These are phyloP conservation scores for Phylloboletellus chloephorus DNA, from an alignment of 1,284 basidiomycete species.

Conservation along the genomic window DNA sequence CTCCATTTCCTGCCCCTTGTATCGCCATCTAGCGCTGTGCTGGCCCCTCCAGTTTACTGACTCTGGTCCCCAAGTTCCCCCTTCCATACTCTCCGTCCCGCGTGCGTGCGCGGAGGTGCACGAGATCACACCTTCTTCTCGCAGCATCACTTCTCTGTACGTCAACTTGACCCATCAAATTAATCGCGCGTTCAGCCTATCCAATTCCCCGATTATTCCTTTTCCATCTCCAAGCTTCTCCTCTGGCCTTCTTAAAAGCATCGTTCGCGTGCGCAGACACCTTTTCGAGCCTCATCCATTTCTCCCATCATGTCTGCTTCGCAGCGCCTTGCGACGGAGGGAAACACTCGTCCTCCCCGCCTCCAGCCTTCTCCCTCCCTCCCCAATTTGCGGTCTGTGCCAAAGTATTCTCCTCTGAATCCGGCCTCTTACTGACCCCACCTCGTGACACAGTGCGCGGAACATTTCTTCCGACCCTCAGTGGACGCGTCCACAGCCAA, in stretches of 20 bases:
- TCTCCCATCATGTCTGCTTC: conserved; percentile 30
- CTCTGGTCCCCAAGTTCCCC: conserved; percentile 14
- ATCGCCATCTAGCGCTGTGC: conserved; percentile 11
- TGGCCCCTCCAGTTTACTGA: conserved; percentile 8
- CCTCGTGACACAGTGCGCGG: conserved; percentile 22
- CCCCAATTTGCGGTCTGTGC: conserved; percentile 51
- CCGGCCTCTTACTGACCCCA: conserved; percentile 11
- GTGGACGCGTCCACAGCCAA: conserved; percentile 29
- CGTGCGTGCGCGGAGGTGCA: conserved; percentile 25
- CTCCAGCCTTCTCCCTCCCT: conserved; percentile 57
- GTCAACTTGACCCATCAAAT: conserved; percentile 32
- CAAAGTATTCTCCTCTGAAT: not conserved
- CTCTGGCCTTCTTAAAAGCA: conserved; percentile 32
- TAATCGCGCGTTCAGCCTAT: conserved; percentile 31
- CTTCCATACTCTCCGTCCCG: conserved; percentile 16
- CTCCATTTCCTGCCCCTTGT: conserved; percentile 8
- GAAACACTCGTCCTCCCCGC: conserved; percentile 37
- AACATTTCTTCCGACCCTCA: conserved; percentile 33
- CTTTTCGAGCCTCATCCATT: conserved; percentile 30
- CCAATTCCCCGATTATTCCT: conserved; percentile 30
- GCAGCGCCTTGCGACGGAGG: conserved; percentile 21
- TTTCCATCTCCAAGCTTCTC: conserved; percentile 31
- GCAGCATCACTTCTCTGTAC: conserved; percentile 33
- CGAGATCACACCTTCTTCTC: conserved; percentile 25
- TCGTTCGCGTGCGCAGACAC: conserved; percentile 20